Conservation (phyloP, 768 basidiomycete species). For the Calocera cornea region DNA sequence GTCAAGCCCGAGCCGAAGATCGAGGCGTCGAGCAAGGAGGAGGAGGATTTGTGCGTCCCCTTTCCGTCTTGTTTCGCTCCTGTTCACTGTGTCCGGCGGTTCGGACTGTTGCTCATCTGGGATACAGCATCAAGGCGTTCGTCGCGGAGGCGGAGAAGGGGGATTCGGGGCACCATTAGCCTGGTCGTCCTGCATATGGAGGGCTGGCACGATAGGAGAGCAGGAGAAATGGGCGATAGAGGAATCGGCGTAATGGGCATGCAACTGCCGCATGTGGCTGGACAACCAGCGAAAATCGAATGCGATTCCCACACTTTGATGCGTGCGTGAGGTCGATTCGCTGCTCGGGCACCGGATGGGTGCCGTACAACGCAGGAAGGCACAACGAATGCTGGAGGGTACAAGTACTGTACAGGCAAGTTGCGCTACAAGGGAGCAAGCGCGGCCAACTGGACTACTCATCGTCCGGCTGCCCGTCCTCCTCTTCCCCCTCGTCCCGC, state of each 20-base stretch:
- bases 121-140: conserved; percentile 56
- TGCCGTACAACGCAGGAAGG: too few species aligned
- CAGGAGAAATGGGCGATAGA: background rate
- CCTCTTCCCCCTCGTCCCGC: conserved; percentile 30
- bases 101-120: conserved; percentile 6
- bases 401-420: too few species aligned
- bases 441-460: background rate
- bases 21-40: conserved; percentile 53
- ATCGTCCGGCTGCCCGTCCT: conserved; percentile 10
- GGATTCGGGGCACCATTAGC: conserved; percentile 7
- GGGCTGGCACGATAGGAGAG: background rate
- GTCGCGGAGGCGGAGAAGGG: conserved; percentile 72
- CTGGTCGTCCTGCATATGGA: background rate
- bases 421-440: background rate
- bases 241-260: too few species aligned
- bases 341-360: too few species aligned
- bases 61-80: background rate
- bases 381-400: too few species aligned
- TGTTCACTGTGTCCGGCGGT: too few species aligned
- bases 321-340: too few species aligned
- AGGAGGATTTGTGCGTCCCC: conserved; percentile 60
- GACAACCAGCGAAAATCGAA: too few species aligned
- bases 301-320: too few species aligned
- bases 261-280: too few species aligned
- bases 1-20: conserved; percentile 48